Conservation (phyloP, 805 yeast species). For the Ogataea parapolymorpha region DNA sequence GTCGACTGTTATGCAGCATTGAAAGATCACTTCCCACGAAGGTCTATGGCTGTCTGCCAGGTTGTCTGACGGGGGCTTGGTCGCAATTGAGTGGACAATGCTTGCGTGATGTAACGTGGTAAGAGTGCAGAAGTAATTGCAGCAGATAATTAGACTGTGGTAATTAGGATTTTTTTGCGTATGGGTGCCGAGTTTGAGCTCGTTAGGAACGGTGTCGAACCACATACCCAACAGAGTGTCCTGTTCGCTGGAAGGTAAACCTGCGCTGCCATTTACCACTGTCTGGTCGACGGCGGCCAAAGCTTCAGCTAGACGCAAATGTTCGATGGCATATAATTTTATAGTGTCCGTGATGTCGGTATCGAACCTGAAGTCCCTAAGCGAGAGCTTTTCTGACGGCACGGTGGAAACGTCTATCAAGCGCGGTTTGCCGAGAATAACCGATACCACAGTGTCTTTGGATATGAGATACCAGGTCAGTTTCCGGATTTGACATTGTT, state of each 20-base stretch:
- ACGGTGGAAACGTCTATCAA: slow-evolving; percentile 1
- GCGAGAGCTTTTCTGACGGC: background rate
- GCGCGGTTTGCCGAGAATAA: slow-evolving; percentile 6
- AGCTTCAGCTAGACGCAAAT: slow-evolving; percentile 7
- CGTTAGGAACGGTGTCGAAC: slow-evolving; percentile 10
- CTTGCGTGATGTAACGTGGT: slow-evolving; percentile 9
- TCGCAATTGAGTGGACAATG: slow-evolving; percentile 3
- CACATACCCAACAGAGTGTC: slow-evolving; percentile 11
- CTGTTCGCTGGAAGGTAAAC: slow-evolving; percentile 5
- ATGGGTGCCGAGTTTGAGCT: slow-evolving; percentile 4
- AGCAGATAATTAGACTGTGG: slow-evolving; percentile 3
- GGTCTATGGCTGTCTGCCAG: slow-evolving; percentile 8
- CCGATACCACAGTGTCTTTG: slow-evolving; percentile 9
- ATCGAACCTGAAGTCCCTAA: slow-evolving; percentile 6
- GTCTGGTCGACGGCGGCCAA: slow-evolving; percentile 3
- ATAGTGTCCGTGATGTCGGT: slow-evolving; percentile 1
- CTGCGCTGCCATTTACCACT: background rate
- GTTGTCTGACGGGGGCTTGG: background rate
- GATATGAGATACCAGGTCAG: slow-evolving; percentile 9
- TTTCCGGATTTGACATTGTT: slow-evolving; percentile 8
- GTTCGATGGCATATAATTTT: slow-evolving; percentile 4
- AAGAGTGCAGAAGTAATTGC: slow-evolving; percentile 6
- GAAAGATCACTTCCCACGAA: slow-evolving; percentile 22
- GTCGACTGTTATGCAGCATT: slow-evolving; percentile 12
- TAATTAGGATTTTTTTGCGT: slow-evolving; percentile 2